Conservation (phyloP, 148 eudicot species). For the Fagopyrum esculentum region DNA sequence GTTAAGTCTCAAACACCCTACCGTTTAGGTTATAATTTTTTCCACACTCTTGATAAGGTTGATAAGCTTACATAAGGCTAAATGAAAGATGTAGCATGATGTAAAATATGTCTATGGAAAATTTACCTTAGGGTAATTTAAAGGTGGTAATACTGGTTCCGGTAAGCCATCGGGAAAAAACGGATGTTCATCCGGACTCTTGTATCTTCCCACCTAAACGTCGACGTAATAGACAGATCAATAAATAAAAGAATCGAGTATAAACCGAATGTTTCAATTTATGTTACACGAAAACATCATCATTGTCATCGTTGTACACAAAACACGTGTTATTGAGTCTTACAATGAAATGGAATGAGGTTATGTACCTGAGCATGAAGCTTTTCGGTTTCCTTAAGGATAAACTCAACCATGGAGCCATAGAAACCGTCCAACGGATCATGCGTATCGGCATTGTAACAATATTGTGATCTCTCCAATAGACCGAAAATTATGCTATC, state of each 20-base stretch:
- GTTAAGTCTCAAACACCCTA: too few species aligned
- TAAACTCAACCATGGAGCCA: conserved; percentile 74
- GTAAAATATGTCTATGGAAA: too few species aligned
- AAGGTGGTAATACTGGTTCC: conserved; percentile 65
- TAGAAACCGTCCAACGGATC: conserved; percentile 57
- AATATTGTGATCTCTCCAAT: conserved; percentile 86
- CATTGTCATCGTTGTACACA: too few species aligned
- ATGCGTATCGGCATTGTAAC: conserved; percentile 72
- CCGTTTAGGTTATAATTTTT: too few species aligned
- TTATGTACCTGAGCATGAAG: conserved; percentile 72
- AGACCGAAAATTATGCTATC: conserved; percentile 91
- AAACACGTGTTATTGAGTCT: too few species aligned
- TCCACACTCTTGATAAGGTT: too few species aligned
- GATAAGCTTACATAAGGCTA: too few species aligned
- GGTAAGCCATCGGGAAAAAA: conserved; percentile 80
- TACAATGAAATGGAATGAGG: too few species aligned
- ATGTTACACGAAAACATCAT: too few species aligned
- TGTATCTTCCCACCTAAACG: conserved; percentile 73
- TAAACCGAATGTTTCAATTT: too few species aligned
- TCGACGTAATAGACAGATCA: not conserved
- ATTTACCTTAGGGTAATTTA: conserved; percentile 72
- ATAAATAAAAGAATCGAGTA: not conserved
- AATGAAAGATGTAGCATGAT: too few species aligned
- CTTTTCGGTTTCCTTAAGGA: conserved; percentile 83
- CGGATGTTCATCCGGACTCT: conserved; percentile 93